Evolutionary conservation across 1,284 basidiomycete genomes (phyloP), one percentile per base, ranked within the genome.

Genomic region (Apiotrichum sp.): DNA sequence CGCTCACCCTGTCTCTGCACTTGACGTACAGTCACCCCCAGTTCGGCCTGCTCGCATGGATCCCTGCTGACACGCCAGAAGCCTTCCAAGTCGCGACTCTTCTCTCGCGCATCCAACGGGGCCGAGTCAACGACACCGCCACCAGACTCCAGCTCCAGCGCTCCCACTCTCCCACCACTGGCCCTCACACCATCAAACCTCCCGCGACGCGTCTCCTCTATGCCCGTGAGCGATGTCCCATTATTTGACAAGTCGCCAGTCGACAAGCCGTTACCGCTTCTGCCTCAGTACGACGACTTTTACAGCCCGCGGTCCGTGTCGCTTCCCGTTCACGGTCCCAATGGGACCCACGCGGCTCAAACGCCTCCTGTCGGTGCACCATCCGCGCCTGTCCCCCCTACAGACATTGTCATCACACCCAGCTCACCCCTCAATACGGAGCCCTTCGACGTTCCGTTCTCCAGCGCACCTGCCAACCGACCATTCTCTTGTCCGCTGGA

Each of bases 391-490:
- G 10, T 64, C 3, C 66, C 70, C 2, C 58, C 57, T 3, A 53
- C 53, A 14, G 64, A 64, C 39, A 73, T 73, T 43, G 65, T 72
- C 43, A 63, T 74, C 36, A 74, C 71, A 0, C 71, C 71, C 3
- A 69, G 67, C 49, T 70, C 67, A 35, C 71, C 71, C 0, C 33
- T 51, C 22, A 52, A 56, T n/a, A 44, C 35, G n/a, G 52, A 60
- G 31, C 53, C 54, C 1, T 61, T 61, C 34, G 54, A 38, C 4
- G 22, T 38, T 34, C 36, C 47, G 3, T 38, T 38, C 45, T n/a
- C 22, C 22, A 22, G 0, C 36, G 29, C 44, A 34, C 2, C 51
- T 51, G 13, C 46, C 57, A 9, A 51, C 29, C 42, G 35, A 32
- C 34, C 38, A 11, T 22, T 47, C 50, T 53, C 64, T 32, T 31